These are phyloP conservation scores for Aspergillus sergii DNA, from an alignment of 2,329 filamentous ascomycete genomes.

Conservation along the genomic window DNA sequence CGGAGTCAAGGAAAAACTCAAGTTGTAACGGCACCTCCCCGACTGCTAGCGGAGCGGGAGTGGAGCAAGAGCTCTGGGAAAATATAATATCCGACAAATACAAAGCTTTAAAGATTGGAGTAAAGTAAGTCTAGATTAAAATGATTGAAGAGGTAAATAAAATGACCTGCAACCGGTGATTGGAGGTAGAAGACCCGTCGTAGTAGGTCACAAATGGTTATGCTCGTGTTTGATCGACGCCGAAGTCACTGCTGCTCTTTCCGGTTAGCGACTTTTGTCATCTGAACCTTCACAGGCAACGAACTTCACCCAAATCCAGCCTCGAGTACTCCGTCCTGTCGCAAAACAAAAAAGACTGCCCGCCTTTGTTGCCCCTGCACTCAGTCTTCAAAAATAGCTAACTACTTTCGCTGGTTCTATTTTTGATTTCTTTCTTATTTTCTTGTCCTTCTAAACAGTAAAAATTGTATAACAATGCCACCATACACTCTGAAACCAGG, in stretches of 20 bases:
- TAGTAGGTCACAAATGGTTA: constrained; percentile 19
- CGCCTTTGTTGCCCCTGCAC: background rate
- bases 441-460: background rate
- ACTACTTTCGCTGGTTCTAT: background rate
- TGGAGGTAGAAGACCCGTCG: constrained; percentile 14
- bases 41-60: constrained; percentile 19
- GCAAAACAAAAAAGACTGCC: background rate
- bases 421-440: background rate
- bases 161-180: constrained; percentile 11
- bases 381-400: background rate
- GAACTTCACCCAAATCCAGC: background rate
- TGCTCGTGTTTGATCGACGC: constrained; percentile 26
- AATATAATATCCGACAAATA: constrained; percentile 21
- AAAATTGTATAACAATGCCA: background rate
- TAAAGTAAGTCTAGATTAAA: constrained; percentile 8
- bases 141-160: constrained; percentile 10
- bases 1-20: constrained; percentile 19
- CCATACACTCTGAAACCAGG: background rate
- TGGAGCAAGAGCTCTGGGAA: constrained; percentile 9
- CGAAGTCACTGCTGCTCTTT: constrained; percentile 31
- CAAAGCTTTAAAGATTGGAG: constrained; percentile 11
- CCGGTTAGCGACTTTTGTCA: constrained; percentile 30
- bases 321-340: background rate
- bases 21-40: constrained; percentile 19
- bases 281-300: constrained; percentile 9